phyloP scores from a whole-genome alignment of 2,329 filamentous ascomycete species.

The Zarea fungicola region DNA sequence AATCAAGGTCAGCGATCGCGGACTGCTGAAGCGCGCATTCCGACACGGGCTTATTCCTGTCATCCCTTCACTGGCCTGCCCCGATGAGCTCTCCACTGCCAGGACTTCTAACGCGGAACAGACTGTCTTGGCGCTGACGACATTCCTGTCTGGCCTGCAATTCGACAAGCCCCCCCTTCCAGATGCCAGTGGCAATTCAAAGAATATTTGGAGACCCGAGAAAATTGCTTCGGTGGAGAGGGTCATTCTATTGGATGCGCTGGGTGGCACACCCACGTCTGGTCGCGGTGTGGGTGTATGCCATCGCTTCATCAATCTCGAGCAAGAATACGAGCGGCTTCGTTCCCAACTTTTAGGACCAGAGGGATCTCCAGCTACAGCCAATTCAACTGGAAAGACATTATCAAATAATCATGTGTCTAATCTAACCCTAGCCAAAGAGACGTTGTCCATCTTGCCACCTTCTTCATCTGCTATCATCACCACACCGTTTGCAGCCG shows the following conservation, averaged over 20 bases:
- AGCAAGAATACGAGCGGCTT: conserved; percentile 77
- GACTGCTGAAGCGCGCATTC: conserved; percentile 28
- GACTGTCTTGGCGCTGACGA: conserved; percentile 69
- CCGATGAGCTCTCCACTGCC: conserved; percentile 34
- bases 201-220: conserved; percentile 18
- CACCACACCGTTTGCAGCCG: conserved; percentile 79
- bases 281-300: conserved; percentile 27
- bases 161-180: conserved; percentile 22
- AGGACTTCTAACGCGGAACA: conserved; percentile 47
- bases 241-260: conserved; percentile 80
- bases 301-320: conserved; percentile 75
- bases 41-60: conserved; percentile 32
- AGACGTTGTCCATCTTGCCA: conserved; percentile 70
- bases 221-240: conserved; percentile 67
- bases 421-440: conserved; percentile 69
- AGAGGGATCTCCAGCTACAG: conserved; percentile 22
- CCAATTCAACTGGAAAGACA: conserved; percentile 26
- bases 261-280: conserved; percentile 75
- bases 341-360: conserved; percentile 50
- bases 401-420: conserved; percentile 46
- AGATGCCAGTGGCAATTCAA: background rate
- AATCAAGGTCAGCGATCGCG: conserved; percentile 27
- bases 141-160: conserved; percentile 66
- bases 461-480: conserved; percentile 82
- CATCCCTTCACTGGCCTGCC: conserved; percentile 37